Evolutionary conservation across 2,329 filamentous ascomycete species (phyloP), one percentile per base, ranked within the genome.

Genomic region (Sporothrix sp.): DNA sequence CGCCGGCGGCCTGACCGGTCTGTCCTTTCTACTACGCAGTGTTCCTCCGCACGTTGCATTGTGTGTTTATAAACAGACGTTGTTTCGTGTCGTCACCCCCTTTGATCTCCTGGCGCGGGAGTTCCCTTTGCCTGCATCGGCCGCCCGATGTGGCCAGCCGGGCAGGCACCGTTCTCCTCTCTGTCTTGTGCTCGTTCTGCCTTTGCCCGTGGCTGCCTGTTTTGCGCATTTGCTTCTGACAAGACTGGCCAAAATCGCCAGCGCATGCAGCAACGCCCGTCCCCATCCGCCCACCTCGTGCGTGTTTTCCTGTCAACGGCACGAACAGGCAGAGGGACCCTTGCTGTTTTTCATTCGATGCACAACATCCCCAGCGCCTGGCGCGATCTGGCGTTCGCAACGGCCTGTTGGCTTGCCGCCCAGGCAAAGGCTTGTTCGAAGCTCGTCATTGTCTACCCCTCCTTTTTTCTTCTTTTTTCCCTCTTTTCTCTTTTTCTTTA

Each of bases 371-470:
- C 18, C 16, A 27, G 9, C 16, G 14, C 14, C 32, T 27, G 32
- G 20, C 32, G 21, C 21, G n/a, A 44, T 20, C 25, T 20, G 21
- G 28, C 21, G 30, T 20, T n/a, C n/a, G n/a, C n/a, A n/a, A n/a
- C n/a, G n/a, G n/a, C n/a, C n/a, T n/a, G n/a, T n/a, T n/a, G n/a
- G n/a, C n/a, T n/a, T n/a, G n/a, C n/a, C 33, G 33, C 16, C 44
- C 33, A 38, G 38, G 44, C 40, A 47, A 47, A 28, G 10, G 33
- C n/a, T 28, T 38, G 21, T 47, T 38, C 20, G 20, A 37, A 20
- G 20, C 43, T 36, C 6, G 30, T 32, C 20, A 36, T 46, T 46
- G 43, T 46, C 27, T 36, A 30, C 44, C 44, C 44, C 33, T 36
- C 43, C 30, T n/a, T 23, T 13, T 6, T n/a, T n/a, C n/a, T n/a